Evolutionary conservation across 305 asterid species (phyloP), one percentile per base, ranked within the genome.

Genomic region (Ajuga reptans): DNA sequence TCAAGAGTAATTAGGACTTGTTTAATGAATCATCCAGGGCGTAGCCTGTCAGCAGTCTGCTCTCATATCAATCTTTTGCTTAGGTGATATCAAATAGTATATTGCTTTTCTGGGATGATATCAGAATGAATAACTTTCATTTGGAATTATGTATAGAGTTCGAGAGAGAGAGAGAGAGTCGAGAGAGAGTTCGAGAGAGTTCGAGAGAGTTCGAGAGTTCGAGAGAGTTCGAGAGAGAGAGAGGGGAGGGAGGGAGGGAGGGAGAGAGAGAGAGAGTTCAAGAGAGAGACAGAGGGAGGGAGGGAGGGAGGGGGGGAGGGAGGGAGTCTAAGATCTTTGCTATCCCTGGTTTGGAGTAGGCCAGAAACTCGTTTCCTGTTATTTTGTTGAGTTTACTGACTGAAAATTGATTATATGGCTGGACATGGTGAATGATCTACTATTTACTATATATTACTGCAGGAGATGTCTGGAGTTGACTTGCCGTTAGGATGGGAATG

Each of bases 401-500:
- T 12, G 39, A 16, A n/a, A 24, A 64, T 17, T 58, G 37, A 42
- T 47, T 66, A 62, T 47, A 52, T 53, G 56, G 57, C 62, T 46
- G 60, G 69, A 42, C 59, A 46, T 59, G 73, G 53, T 51, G 51
- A 57, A 67, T 43, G 9, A 45, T 70, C 15, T 59, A 59, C n/a
- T n/a, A n/a, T n/a, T n/a, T 6, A 62, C 61, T 36, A 33, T 9
- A 57, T 72, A 18, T 73, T 72, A 34, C 66, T 84, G 42, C 90
- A 92, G 98, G 86, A 76, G 72, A 68, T 80, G 53, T 75, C 83
- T 76, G 84, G 82, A 75, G 84, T 85, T 60, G 80, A 80, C 72
- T 77, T 88, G 76, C 88, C 96, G 16, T 75, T 91, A 65, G 92
- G 92, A 34, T 89, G 92, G 94, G 85, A 83, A 68, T 89, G 96